Conservation (phyloP, 306 rosid species). For the Mucuna pruriens region DNA sequence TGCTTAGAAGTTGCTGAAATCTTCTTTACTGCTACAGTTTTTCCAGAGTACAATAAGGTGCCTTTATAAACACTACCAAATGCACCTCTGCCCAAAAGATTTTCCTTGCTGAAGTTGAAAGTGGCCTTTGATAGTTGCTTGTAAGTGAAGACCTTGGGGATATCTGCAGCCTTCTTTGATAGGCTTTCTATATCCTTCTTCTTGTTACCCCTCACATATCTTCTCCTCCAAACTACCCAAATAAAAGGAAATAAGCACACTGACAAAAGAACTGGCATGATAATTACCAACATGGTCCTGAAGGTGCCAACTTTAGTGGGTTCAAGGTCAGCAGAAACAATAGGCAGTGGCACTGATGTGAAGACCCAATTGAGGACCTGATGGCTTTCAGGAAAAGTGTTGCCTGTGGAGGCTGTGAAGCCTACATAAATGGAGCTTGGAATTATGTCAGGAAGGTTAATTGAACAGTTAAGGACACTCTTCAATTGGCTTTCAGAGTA, state of each 20-base stretch:
- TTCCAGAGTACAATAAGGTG: slow-evolving; percentile 34
- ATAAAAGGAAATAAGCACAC: slow-evolving; percentile 31
- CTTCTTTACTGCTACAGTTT: slow-evolving; percentile 58
- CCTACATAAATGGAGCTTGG: slow-evolving; percentile 62
- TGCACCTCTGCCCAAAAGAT: slow-evolving; percentile 59
- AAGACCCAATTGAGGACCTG: slow-evolving; percentile 56
- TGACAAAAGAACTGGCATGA: slow-evolving; percentile 37
- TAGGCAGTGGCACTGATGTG: slow-evolving; percentile 56
- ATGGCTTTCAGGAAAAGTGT: slow-evolving; percentile 47
- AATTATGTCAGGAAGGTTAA: slow-evolving; percentile 39
- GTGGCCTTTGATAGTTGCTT: slow-evolving; percentile 56
- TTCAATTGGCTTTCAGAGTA: slow-evolving; percentile 41
- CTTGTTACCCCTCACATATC: slow-evolving; percentile 21
- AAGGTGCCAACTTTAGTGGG: background rate
- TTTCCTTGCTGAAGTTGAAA: slow-evolving; percentile 51
- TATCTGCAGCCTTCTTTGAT: slow-evolving; percentile 47
- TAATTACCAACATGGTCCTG: slow-evolving; percentile 37
- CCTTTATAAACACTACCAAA: slow-evolving; percentile 71
- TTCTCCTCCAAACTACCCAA: slow-evolving; percentile 40
- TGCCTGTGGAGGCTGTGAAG: slow-evolving; percentile 58
- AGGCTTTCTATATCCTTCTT: slow-evolving; percentile 46
- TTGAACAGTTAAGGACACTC: slow-evolving; percentile 48
- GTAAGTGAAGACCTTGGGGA: slow-evolving; percentile 52
- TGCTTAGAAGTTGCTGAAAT: slow-evolving; percentile 59
- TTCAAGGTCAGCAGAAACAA: background rate